Evolutionary conservation across 2,329 filamentous ascomycete genomes (phyloP).

Genomic region (Westerdykella ornata): DNA sequence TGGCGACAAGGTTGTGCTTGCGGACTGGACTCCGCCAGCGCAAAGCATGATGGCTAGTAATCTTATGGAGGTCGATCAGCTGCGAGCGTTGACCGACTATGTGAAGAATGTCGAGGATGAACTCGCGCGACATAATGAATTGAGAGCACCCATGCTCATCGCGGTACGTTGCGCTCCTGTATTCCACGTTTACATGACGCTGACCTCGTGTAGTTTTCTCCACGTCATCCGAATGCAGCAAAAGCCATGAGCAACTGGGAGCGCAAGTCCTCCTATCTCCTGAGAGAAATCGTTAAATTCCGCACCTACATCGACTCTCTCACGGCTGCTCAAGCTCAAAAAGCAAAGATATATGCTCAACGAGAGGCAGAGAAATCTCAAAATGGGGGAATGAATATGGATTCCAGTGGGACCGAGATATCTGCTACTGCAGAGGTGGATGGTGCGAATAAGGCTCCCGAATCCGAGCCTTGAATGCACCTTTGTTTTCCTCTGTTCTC

Average conservation of each 20-base stretch:
- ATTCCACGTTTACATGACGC: not conserved
- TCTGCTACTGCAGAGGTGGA: constrained; percentile 20
- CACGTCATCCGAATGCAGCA: constrained; percentile 68
- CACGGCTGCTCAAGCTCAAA: constrained; percentile 61
- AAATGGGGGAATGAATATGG: constrained; percentile 8
- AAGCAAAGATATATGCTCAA: constrained; percentile 60
- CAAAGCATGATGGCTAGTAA: constrained; percentile 85
- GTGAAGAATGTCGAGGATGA: constrained; percentile 82
- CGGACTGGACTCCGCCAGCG: constrained; percentile 81
- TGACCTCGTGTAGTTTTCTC: constrained; percentile 57
- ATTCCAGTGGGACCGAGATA: constrained; percentile 4
- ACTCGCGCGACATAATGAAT: constrained; percentile 76
- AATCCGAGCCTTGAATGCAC: constrained; percentile 20
- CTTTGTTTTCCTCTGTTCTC: constrained; percentile 9
- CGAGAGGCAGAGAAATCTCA: constrained; percentile 26
- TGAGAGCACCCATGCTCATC: constrained; percentile 78
- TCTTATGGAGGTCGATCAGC: constrained; percentile 71
- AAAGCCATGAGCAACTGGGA: constrained; percentile 97
- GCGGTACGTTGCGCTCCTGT: constrained; percentile 48
- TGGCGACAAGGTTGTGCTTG: constrained; percentile 75
- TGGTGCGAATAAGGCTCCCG: constrained; percentile 29
- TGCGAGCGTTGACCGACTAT: constrained; percentile 67
- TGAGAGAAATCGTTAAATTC: constrained; percentile 95
- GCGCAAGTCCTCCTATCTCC: constrained; percentile 82
- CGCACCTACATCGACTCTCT: constrained; percentile 88